Evolutionary conservation across 257 asterid genomes (phyloP).

Genomic region (Rauvolfia tetraphylla): DNA sequence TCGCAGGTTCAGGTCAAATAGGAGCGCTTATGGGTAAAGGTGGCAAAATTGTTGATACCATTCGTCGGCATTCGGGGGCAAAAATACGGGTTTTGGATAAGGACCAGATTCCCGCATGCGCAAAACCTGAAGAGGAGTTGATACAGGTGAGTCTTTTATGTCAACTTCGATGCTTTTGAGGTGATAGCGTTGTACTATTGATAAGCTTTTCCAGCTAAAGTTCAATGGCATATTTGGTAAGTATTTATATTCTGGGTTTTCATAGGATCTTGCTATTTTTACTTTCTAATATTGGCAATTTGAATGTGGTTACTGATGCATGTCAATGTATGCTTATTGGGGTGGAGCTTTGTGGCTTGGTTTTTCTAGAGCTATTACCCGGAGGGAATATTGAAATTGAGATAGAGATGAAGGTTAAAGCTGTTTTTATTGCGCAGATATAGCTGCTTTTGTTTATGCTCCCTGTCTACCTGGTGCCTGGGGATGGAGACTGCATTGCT

Average conservation of each 20-base stretch:
- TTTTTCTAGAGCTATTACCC: neutral
- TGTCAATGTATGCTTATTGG: neutral
- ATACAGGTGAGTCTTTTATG: slow-evolving; percentile 40
- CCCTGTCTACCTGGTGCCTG: neutral
- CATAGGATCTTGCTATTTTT: neutral
- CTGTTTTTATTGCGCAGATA: neutral
- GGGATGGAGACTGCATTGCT: neutral
- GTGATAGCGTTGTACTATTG: too few species aligned
- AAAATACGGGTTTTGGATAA: slow-evolving; percentile 40
- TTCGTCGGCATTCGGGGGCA: slow-evolving; percentile 43
- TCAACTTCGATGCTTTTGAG: neutral
- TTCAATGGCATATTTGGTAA: neutral
- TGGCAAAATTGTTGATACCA: slow-evolving; percentile 38
- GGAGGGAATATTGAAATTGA: neutral
- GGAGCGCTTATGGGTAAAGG: slow-evolving; percentile 56
- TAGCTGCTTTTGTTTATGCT: neutral
- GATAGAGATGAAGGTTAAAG: neutral
- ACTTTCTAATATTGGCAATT: too few species aligned
- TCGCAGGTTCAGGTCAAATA: slow-evolving; percentile 36
- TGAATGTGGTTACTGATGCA: neutral
- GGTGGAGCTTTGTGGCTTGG: neutral
- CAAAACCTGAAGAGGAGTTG: slow-evolving; percentile 43
- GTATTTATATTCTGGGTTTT: neutral
- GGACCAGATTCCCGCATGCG: slow-evolving; percentile 49
- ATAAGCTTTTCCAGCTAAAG: neutral